Percentiles rank a stretch among this genome's conserved stretches.
Conservation (phyloP, 768 basidiomycete genomes). For the Rhodotorula paludigena region DNA sequence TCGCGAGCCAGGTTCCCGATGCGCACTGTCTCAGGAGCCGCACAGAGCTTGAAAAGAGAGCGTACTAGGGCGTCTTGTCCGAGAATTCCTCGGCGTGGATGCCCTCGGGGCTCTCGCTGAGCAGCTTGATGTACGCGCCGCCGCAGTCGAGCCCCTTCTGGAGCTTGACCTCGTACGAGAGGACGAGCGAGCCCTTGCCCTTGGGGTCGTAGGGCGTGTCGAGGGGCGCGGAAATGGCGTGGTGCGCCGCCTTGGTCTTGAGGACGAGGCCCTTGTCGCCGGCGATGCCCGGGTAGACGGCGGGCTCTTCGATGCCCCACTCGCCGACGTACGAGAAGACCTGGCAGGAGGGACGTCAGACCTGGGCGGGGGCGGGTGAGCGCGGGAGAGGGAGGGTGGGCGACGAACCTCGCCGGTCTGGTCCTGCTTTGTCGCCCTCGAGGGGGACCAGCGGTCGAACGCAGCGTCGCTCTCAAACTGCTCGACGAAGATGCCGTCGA, state of each 20-base stretch:
- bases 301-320: slow-evolving; percentile 90
- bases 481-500: slow-evolving; percentile 65
- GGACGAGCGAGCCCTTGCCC: slow-evolving; percentile 75
- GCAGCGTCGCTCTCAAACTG: slow-evolving; percentile 77
- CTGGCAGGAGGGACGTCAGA: neutral
- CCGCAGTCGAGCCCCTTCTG: slow-evolving; percentile 97
- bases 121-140: slow-evolving; percentile 95
- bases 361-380: neutral
- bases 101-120: slow-evolving; percentile 57
- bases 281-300: slow-evolving; percentile 62
- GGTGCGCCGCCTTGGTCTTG: slow-evolving; percentile 94
- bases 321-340: slow-evolving; percentile 89
- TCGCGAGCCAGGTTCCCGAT: too few relatives aligned
- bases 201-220: slow-evolving; percentile 66
- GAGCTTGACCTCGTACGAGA: slow-evolving; percentile 98
- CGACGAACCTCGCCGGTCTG: slow-evolving; percentile 72
- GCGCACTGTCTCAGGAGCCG: neutral
- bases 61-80: slow-evolving; percentile 81
- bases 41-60: slow-evolving; percentile 41
- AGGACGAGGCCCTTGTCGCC: slow-evolving; percentile 91
- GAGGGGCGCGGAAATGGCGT: slow-evolving; percentile 96
- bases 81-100: slow-evolving; percentile 94
- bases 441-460: slow-evolving; percentile 92
- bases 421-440: slow-evolving; percentile 96
- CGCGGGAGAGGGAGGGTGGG: neutral